Evolutionary conservation across 768 basidiomycete species (phyloP), one percentile per base, ranked within the genome.

Genomic region (Cystofilobasidium capitatum): DNA sequence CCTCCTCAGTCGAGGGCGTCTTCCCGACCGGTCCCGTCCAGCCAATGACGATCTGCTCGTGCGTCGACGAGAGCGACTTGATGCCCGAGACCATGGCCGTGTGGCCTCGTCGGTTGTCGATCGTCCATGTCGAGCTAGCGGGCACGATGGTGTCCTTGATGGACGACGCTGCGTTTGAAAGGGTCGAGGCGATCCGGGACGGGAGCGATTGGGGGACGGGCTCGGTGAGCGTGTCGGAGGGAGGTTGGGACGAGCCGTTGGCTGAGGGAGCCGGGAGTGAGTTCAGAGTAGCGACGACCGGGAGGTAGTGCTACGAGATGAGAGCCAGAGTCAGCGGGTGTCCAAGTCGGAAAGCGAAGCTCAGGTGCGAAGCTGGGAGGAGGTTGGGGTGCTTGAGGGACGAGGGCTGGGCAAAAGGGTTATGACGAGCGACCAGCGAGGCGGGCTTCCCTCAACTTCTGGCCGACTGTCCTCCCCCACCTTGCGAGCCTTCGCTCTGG

Each of bases 31-130:
- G 91, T 44, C 94, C 94, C 0, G 89, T 89, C 89, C 96, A 94
- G 26, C 91, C 94, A 51, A 98, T 82, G 75, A 97, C 83, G 73
- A 94, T 76, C 79, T 98, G 91, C 72, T 94, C 88, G 77, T 94
- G 88, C 0, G 88, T 88, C 16, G 84, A 79, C 3, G 86, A 82
- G 40, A 99, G 83, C 14, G 87, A 88, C 62, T 86, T 85, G 74
- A 97, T 91, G 37, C 94, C 94, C 54, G 87, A 88, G 69, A 92
- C 87, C 88, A 98, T 91, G 14, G 94, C 94, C 12, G 89, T 84
- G 75, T 98, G 96, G 22, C 92, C 93, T 70, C 91, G 86, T 45
- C 94, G 82, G 1, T 86, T 83, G 1, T 83, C 77, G 7, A 99
- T 79, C 22, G 83, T 82, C 94, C 94, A 99, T 42, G 81, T 79